Percentiles rank a stretch among this genome's conserved stretches.
These are phyloP conservation scores for Nitzschia palea DNA, from an alignment of 108 stramenopile species.

Conservation along the genomic window DNA sequence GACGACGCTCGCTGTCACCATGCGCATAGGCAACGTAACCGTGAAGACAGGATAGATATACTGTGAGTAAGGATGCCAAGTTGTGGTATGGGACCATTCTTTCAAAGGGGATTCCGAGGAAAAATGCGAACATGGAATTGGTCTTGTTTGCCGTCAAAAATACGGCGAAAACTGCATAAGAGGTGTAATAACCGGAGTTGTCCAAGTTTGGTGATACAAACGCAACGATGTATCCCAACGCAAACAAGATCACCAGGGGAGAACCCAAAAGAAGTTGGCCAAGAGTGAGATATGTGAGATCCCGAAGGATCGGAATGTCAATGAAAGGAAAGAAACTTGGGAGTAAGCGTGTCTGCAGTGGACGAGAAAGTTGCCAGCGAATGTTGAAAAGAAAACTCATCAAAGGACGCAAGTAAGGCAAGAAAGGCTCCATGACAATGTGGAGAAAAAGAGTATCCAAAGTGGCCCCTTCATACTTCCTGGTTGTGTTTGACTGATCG, in stretches of 20 bases:
- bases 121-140: constrained; percentile 41
- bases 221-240: constrained; percentile 21
- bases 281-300: constrained; percentile 15
- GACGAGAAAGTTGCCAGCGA: constrained; percentile 23
- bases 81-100: constrained; percentile 57
- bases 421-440: constrained; percentile 4
- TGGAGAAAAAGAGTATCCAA: constrained; percentile 21
- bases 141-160: constrained; percentile 43
- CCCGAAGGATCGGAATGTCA: constrained; percentile 6
- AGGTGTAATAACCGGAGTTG: constrained; percentile 9
- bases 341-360: constrained; percentile 8
- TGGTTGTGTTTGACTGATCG: no score
- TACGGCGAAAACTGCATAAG: constrained; percentile 16
- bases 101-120: constrained; percentile 59
- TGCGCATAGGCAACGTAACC: constrained; percentile 38
- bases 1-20: no score
- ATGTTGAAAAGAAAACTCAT: not conserved
- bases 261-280: constrained; percentile 26
- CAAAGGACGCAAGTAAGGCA: constrained; percentile 6
- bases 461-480: not conserved
- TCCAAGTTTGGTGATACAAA: constrained; percentile 19
- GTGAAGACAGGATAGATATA: constrained; percentile 30
- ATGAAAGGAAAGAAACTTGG: constrained; percentile 21
- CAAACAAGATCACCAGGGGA: constrained; percentile 18
- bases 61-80: constrained; percentile 25